These are phyloP conservation scores for Phylloporus arenicola DNA, from an alignment of 768 basidiomycete genomes.

Conservation along the genomic window DNA sequence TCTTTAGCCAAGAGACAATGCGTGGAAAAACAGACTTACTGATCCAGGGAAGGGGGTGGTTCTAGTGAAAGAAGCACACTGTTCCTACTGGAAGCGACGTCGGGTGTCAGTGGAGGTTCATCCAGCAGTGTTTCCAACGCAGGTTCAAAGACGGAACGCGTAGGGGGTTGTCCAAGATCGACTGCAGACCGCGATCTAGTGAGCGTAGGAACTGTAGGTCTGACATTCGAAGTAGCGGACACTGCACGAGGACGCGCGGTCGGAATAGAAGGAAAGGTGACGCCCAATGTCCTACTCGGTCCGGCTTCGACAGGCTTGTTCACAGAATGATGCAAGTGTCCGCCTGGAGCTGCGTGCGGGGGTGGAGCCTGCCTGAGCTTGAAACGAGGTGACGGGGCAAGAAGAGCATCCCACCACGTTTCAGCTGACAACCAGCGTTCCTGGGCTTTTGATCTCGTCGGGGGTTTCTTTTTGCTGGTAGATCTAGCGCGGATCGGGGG, in stretches of 20 bases:
- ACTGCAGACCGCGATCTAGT: constrained; percentile 19
- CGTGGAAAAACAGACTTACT: constrained; percentile 27
- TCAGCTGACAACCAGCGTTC: constrained; percentile 70
- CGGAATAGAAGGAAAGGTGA: constrained; percentile 7
- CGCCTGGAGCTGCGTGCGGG: constrained; percentile 14
- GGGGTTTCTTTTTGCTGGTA: constrained; percentile 17
- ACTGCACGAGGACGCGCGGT: constrained; percentile 19
- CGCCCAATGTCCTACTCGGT: background rate
- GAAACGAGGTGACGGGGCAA: constrained; percentile 73
- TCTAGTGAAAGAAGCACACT: constrained; percentile 56
- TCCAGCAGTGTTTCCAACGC: constrained; percentile 17
- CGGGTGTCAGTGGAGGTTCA: constrained; percentile 4
- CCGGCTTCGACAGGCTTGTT: constrained; percentile 35
- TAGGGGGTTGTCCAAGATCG: constrained; percentile 15
- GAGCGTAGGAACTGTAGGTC: constrained; percentile 1
- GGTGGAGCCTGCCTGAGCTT: constrained; percentile 39
- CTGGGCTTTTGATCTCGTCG: constrained; percentile 35
- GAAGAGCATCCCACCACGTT: constrained; percentile 76
- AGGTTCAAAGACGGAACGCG: constrained; percentile 12
- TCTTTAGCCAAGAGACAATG: background rate
- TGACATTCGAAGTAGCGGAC: constrained; percentile 7
- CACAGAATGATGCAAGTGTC: constrained; percentile 46
- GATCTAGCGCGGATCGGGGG: constrained; percentile 10
- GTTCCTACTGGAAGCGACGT: constrained; percentile 5
- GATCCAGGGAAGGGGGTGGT: constrained; percentile 52